Evolutionary conservation across 2,329 filamentous ascomycete species (phyloP), one percentile per base, ranked within the genome.

Genomic region (Aspergillus vadensis): DNA sequence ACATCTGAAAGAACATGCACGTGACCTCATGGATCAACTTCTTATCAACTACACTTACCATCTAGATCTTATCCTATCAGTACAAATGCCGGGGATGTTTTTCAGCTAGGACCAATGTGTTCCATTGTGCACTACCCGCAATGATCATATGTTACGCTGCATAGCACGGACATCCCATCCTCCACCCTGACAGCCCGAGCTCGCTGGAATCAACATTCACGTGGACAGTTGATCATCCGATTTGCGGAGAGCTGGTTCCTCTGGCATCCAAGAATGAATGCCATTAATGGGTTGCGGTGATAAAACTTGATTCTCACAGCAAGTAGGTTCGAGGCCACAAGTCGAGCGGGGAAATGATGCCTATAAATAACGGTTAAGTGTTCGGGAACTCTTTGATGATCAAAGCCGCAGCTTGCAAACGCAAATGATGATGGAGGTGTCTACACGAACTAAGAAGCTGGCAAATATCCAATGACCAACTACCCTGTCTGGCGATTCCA

Each of bases 201-300:
- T 50, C 47, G 47, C 47, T 50, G 25, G 47, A 32, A 50, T 30
- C 15, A 17, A n/a, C 4, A 30, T 30, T 21, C 47, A 50, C 25
- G 47, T 50, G 47, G 25, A 50, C 47, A 32, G 25, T 30, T n/a
- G 32, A 50, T 50, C 25, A 30, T 50, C 47, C 47, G 47, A 50
- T 50, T 50, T 50, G 47, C 47, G 47, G 47, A 50, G 47, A 30
- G 9, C 5, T 17, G 47, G 25, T 32, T 17, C 15, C 10, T 50
- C 23, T 50, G 47, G 47, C 25, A n/a, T 30, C n/a, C 12, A 5
- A 17, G 15, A 3, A 17, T 17, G 7, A 5, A 25, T 17, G 19
- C 7, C 5, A 17, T 17, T 32, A 15, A 50, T 12, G 15, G 9
- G n/a, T 1, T 30, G 8, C 5, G 1, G 8, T 27, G 25, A 8